Conservation (phyloP, 345 rosid genomes). For the Boechera retrofracta region DNA sequence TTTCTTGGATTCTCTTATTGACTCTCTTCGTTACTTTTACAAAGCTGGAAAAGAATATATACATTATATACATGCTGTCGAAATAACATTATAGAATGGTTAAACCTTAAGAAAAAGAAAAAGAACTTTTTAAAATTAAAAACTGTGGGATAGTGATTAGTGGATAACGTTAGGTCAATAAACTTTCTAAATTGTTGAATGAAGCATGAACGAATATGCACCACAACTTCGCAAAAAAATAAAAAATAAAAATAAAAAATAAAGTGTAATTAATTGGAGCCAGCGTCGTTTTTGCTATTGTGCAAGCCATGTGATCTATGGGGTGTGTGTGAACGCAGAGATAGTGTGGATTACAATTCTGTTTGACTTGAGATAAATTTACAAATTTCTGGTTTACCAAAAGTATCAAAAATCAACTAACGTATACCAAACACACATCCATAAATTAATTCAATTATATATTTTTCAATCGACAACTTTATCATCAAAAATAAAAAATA, state of each 20-base stretch:
- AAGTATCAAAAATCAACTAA: conserved; percentile 26
- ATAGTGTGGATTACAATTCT: conserved; percentile 2
- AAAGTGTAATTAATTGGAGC: not conserved
- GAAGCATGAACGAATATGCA: not conserved
- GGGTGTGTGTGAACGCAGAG: conserved; percentile 29
- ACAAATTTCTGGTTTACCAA: conserved; percentile 40
- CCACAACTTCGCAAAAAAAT: not conserved
- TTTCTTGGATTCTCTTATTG: not conserved
- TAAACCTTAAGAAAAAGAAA: no score
- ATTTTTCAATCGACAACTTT: conserved; percentile 27
- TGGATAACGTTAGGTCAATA: not conserved
- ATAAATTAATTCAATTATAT: conserved; percentile 43
- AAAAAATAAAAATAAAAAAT: not conserved
- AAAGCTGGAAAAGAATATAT: not conserved
- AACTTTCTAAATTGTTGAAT: not conserved
- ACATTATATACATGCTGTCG: not conserved
- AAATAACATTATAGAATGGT: not conserved
- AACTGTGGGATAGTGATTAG: no score
- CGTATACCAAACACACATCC: conserved; percentile 34
- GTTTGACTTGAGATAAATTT: not conserved
- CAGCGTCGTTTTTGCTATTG: not conserved
- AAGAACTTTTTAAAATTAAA: no score
- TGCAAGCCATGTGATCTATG: not conserved
- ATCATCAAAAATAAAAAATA: not conserved
- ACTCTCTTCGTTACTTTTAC: not conserved